Percentiles rank a stretch among this genome's conserved stretches.
phyloP scores from a whole-genome alignment of 768 basidiomycete species.

The Kondoa malvinella region DNA sequence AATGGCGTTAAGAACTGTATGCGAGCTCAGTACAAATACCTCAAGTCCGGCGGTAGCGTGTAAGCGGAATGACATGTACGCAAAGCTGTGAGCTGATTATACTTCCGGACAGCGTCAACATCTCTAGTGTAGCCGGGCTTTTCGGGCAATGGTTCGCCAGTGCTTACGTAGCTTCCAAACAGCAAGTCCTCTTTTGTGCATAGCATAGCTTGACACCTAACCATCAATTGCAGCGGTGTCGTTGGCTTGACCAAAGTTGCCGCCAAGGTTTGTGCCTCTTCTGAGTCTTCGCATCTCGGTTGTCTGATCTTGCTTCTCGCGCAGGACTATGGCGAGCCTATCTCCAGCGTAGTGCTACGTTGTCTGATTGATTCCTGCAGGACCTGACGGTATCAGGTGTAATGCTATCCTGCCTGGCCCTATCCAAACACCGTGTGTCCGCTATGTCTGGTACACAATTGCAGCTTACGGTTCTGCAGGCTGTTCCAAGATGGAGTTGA shows the following conservation, averaged over 20 bases:
- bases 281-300: no score
- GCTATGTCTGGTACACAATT: no score
- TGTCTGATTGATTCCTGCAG: no score
- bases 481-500: neutral
- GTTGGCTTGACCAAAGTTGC: neutral
- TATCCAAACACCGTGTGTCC: neutral
- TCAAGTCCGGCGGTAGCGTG: neutral
- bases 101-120: neutral
- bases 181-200: no score
- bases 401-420: neutral
- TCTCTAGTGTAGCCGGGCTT: neutral
- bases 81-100: neutral
- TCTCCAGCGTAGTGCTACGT: no score
- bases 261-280: neutral
- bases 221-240: no score
- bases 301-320: no score
- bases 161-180: neutral
- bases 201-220: no score
- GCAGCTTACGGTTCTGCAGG: no score
- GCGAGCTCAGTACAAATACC: slow-evolving; percentile 3
- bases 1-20: neutral
- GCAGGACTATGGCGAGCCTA: no score
- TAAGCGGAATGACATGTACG: neutral
- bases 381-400: neutral
- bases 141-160: slow-evolving; percentile 4